Base-by-base conservation (phyloP, 2,329 filamentous ascomycete species). In the Trichoderma aggressivum region DNA sequence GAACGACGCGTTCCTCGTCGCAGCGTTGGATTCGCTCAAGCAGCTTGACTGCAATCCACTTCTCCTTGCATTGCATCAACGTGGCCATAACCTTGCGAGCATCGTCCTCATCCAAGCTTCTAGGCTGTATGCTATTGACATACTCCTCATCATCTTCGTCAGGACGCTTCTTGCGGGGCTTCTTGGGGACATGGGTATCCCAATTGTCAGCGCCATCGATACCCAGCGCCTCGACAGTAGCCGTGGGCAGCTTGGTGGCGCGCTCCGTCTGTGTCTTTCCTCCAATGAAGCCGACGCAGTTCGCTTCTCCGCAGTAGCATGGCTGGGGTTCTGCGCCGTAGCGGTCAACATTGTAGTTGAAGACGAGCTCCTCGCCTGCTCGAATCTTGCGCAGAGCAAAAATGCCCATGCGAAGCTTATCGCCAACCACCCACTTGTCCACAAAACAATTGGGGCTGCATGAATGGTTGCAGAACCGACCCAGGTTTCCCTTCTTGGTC, bases 361-460 rank as follows among this genome's bases (percentile, higher is more conserved):
- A 99, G 26, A 97, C 94, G 70, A 99, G 85, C 81, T 99, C 96
- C 81, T 99, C 96, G 70, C 96, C 96, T 21, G 92, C 90, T 78
- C 90, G 90, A 79, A 99, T 91, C 77, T 88, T 86, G 74, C 94
- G 93, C 82, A 93, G 89, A 76, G 94, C 93, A 84, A 99, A 99
- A 76, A 99, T 98, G 77, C 96, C 96, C 96, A 99, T 99, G 77
- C 96, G 94, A 79, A 98, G 86, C 84, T 98, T 98, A 77, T 97
- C 93, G 21, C 94, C 94, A 39, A 99, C 94, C 72, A 98, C 94
- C 96, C 96, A 99, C 84, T 99, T 99, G 86, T 99, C 96, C 74
- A 99, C 95, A 81, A 97, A 98, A 83, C 94, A 98, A 79, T 99
- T 99, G 21, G 96, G 96, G 80, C 96, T 97, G 87, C 96, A 99